Evolutionary conservation across 331 rosid genomes (phyloP).

Genomic region (Rosa hybrid): DNA sequence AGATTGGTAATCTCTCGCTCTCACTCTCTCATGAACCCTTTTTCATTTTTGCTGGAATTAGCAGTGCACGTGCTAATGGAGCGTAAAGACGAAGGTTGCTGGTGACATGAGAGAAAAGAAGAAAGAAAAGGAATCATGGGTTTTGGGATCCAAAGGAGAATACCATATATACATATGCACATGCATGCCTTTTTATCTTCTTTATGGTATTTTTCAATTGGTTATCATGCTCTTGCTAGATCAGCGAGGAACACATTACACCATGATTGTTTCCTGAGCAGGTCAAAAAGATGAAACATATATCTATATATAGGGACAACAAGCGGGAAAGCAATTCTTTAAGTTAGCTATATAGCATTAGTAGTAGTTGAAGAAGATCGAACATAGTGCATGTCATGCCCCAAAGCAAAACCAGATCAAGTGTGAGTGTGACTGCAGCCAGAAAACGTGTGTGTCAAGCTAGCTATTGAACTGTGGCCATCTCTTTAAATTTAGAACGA

Average conservation of each 20-base stretch:
- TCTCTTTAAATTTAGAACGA: neutral
- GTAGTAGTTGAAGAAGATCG: neutral
- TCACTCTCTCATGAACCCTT: neutral
- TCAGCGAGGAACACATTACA: conserved; percentile 18
- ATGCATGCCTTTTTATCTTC: neutral
- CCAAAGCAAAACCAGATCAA: neutral
- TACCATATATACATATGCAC: neutral
- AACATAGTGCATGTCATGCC: conserved; percentile 10
- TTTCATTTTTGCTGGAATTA: neutral
- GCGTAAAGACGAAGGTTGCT: conserved; percentile 2
- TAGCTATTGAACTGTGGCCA: neutral
- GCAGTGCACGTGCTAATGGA: neutral
- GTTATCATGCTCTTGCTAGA: neutral
- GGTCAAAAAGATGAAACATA: neutral
- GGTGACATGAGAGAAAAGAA: conserved; percentile 1
- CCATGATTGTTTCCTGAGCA: conserved; percentile 20
- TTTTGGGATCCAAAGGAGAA: neutral
- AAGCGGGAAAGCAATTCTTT: neutral
- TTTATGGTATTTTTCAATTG: neutral
- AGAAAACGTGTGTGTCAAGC: neutral
- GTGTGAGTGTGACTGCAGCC: conserved; percentile 8
- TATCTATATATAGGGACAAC: neutral
- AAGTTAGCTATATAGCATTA: neutral
- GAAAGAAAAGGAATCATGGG: neutral
- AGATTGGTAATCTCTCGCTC: neutral